A percentile compares a stretch with the other conserved stretches of the same genome.
These are phyloP conservation scores for Eucalyptus pauciflora DNA, from an alignment of 345 rosid genomes.

Conservation along the genomic window DNA sequence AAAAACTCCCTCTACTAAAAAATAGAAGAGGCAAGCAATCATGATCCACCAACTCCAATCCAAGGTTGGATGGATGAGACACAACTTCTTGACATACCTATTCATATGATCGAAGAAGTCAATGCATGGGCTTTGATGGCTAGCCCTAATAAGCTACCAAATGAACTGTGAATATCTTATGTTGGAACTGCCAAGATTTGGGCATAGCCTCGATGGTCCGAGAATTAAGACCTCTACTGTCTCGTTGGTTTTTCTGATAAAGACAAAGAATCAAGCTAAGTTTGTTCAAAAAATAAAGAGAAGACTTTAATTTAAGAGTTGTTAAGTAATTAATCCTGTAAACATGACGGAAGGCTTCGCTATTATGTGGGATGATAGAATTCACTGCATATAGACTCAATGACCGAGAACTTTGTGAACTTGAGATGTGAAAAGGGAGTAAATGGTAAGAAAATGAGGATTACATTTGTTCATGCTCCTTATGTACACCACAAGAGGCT, in stretches of 20 bases:
- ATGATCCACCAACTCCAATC: background rate
- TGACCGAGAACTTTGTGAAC: background rate
- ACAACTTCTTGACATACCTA: background rate
- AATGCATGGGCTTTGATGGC: background rate
- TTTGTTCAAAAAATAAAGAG: background rate
- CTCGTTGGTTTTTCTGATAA: background rate
- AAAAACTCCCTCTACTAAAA: background rate
- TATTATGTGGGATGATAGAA: background rate
- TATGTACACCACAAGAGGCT: background rate
- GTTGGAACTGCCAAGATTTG: background rate
- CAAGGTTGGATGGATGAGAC: background rate
- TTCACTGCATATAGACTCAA: background rate
- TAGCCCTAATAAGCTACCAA: background rate
- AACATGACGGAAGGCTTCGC: background rate
- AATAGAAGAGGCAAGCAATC: background rate
- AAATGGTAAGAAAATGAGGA: background rate
- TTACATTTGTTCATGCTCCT: background rate
- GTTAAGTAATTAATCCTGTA: background rate
- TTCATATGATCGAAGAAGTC: background rate
- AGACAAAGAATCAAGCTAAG: background rate
- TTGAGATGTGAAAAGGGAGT: background rate
- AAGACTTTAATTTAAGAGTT: background rate
- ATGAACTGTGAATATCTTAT: background rate
- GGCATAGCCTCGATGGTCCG: fast-evolving
- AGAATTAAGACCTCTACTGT: background rate